Conservation (phyloP, 768 basidiomycete genomes). For the Collybia sordida region DNA sequence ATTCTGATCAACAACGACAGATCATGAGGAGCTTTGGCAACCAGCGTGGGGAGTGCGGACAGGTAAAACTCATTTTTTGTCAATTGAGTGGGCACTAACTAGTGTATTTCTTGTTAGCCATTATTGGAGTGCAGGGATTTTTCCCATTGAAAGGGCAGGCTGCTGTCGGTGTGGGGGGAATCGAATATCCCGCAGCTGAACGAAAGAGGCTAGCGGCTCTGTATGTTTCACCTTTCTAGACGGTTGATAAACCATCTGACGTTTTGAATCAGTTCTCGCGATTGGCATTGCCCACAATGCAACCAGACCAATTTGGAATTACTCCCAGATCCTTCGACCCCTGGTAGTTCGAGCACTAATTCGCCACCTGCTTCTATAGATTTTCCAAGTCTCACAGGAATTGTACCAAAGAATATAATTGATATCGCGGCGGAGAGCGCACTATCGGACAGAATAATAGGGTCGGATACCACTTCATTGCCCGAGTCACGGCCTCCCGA, state of each 20-base stretch:
- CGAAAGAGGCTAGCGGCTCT: constrained; percentile 74
- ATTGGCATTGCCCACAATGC: constrained; percentile 80
- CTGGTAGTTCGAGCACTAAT: constrained; percentile 4
- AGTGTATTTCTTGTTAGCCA: constrained; percentile 45
- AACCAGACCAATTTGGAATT: constrained; percentile 62
- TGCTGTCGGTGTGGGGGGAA: constrained; percentile 83
- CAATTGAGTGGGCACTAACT: background rate
- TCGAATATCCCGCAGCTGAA: constrained; percentile 75
- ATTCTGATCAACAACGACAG: constrained; percentile 31
- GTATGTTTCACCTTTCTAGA: constrained; percentile 41
- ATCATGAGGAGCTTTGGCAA: constrained; percentile 97
- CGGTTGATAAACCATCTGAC: constrained; percentile 8
- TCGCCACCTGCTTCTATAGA: constrained; percentile 2
- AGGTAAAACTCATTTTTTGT: constrained; percentile 41
- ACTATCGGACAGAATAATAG: too few relatives aligned
- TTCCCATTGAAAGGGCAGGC: constrained; percentile 88
- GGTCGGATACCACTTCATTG: background rate
- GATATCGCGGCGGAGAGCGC: too few relatives aligned
- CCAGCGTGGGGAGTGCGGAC: constrained; percentile 98
- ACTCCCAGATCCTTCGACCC: constrained; percentile 62
- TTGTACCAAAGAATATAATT: too few relatives aligned
- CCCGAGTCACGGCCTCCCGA: background rate
- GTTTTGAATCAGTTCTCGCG: constrained; percentile 58
- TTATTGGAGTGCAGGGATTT: constrained; percentile 86
- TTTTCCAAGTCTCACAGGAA: constrained; percentile 2